These are phyloP conservation scores for Yueomyces sinensis DNA, from an alignment of 805 yeast species.

Conservation along the genomic window DNA sequence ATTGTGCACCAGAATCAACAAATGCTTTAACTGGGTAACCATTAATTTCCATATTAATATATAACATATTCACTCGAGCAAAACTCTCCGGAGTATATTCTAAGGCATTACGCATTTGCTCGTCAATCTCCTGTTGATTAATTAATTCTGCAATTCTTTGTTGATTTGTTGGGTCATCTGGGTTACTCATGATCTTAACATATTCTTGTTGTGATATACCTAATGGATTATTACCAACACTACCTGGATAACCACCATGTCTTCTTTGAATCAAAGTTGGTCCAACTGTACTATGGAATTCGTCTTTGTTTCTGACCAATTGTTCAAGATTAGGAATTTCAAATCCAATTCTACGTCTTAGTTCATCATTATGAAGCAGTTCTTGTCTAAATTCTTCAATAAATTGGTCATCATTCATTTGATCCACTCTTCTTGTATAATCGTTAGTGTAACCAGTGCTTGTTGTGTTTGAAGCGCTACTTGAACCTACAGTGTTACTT, in stretches of 20 bases:
- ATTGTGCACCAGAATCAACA: conserved; percentile 94
- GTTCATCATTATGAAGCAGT: conserved; percentile 29
- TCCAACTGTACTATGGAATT: conserved; percentile 32
- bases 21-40: conserved; percentile 78
- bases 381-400: conserved; percentile 39
- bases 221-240: conserved; percentile 10
- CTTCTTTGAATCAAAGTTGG: conserved; percentile 25
- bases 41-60: conserved; percentile 64
- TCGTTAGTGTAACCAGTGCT: too few relatives aligned
- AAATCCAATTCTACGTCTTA: conserved; percentile 24
- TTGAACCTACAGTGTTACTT: background rate
- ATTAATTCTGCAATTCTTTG: conserved; percentile 52
- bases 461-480: too few relatives aligned
- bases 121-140: conserved; percentile 62
- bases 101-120: conserved; percentile 64
- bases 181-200: conserved; percentile 41
- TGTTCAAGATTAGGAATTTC: conserved; percentile 36
- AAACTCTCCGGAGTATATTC: conserved; percentile 88
- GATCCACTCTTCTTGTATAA: background rate
- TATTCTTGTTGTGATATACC: conserved; percentile 36
- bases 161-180: conserved; percentile 60
- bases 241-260: conserved; percentile 2
- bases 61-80: conserved; percentile 72
- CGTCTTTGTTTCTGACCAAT: conserved; percentile 33
- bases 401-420: conserved; percentile 12